phyloP scores from a whole-genome alignment of 441 rosid genomes.

The Metrosideros polymorpha region DNA sequence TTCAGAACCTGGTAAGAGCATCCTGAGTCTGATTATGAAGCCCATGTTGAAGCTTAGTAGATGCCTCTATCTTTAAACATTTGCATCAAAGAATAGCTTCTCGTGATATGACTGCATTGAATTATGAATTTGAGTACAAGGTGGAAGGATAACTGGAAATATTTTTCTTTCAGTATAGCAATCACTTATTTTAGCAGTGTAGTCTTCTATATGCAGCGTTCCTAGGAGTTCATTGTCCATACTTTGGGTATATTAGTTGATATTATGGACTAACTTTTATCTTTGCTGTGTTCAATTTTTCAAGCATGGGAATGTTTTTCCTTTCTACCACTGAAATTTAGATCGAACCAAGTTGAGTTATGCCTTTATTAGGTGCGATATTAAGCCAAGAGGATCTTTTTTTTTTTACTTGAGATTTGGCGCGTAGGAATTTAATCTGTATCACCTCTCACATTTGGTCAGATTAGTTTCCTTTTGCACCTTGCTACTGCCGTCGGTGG shows the following conservation, averaged over 20 bases:
- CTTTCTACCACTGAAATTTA: neutral
- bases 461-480: neutral
- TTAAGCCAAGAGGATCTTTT: neutral
- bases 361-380: neutral
- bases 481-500: neutral
- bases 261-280: neutral
- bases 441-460: neutral
- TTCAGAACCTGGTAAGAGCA: neutral
- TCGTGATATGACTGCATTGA: neutral
- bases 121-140: neutral
- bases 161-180: neutral
- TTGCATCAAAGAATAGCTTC: neutral
- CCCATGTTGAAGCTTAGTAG: neutral
- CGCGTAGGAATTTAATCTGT: neutral
- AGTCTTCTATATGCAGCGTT: neutral
- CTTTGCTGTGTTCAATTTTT: neutral
- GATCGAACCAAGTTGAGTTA: neutral
- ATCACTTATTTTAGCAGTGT: neutral
- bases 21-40: neutral
- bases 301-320: neutral
- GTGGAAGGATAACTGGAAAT: neutral
- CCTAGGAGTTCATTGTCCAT: neutral
- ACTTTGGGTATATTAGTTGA: neutral
- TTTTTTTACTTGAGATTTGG: neutral
- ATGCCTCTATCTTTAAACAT: neutral